A percentile compares a stretch with the other conserved stretches of the same genome.
Evolutionary conservation across 2,329 filamentous ascomycete species (phyloP).

Genomic region (Arthrobotrys sinensis): DNA sequence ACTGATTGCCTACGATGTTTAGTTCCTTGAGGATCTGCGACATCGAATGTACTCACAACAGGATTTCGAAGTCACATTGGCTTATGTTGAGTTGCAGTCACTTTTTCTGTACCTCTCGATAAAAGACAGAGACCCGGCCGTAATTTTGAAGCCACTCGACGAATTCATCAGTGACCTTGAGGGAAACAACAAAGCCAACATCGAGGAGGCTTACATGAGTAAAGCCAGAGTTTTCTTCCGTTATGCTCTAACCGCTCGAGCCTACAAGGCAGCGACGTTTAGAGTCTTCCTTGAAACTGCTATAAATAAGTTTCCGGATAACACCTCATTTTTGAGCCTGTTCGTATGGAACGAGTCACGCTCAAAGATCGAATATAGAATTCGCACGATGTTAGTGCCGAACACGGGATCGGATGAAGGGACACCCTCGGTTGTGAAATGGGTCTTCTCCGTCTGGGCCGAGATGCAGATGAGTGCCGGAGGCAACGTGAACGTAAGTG

Average conservation of each 20-base stretch:
- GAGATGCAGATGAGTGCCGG: constrained; percentile 69
- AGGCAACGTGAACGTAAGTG: constrained; percentile 67
- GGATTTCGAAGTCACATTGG: constrained; percentile 61
- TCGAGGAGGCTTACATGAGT: constrained; percentile 79
- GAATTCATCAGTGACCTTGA: constrained; percentile 69
- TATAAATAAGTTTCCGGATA: constrained; percentile 78
- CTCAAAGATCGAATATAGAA: constrained; percentile 81
- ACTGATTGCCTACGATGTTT: constrained; percentile 70
- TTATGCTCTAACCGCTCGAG: constrained; percentile 74
- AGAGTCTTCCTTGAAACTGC: constrained; percentile 76
- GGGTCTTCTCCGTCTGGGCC: constrained; percentile 73
- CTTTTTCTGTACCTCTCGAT: constrained; percentile 60
- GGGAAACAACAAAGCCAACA: constrained; percentile 68
- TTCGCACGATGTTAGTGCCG: constrained; percentile 76
- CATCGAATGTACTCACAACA: constrained; percentile 64
- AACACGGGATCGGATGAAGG: constrained; percentile 66
- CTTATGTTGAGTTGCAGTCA: constrained; percentile 60
- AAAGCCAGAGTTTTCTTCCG: constrained; percentile 77
- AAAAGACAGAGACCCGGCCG: constrained; percentile 28
- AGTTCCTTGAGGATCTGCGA: constrained; percentile 60
- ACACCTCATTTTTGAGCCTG: constrained; percentile 81
- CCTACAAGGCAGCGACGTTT: constrained; percentile 78
- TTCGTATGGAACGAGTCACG: constrained; percentile 82
- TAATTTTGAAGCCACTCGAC: constrained; percentile 66
- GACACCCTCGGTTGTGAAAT: constrained; percentile 69